phyloP scores from a whole-genome alignment of 768 basidiomycete species.

The Boletus tomentosulus region DNA sequence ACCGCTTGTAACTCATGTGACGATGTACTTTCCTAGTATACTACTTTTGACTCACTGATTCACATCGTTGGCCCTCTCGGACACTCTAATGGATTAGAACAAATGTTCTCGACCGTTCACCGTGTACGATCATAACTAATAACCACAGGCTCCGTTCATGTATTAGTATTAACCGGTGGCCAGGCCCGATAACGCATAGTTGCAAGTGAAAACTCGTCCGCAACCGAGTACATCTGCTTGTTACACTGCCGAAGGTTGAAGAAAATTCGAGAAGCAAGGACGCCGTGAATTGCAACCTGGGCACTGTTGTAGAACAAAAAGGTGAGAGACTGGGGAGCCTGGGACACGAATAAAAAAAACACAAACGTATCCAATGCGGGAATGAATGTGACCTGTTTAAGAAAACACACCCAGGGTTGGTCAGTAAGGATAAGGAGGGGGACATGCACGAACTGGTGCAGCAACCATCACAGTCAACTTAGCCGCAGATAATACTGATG shows the following conservation, averaged over 20 bases:
- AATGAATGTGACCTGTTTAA: conserved; percentile 12
- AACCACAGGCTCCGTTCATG: background rate
- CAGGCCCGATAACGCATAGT: conserved; percentile 1
- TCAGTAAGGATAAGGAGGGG: background rate
- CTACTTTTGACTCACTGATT: background rate
- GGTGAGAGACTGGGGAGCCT: conserved; percentile 2
- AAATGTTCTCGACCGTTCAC: background rate
- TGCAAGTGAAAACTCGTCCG: background rate
- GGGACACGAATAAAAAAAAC: background rate
- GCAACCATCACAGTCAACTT: conserved; percentile 15
- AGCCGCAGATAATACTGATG: conserved; percentile 8
- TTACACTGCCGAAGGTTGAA: conserved; percentile 25
- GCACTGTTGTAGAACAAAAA: conserved; percentile 12
- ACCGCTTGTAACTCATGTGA: background rate
- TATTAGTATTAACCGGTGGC: background rate
- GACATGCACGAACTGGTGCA: conserved; percentile 16
- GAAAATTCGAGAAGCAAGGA: conserved; percentile 26
- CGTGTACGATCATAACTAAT: background rate
- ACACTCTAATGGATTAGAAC: background rate
- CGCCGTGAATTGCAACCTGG: conserved; percentile 25
- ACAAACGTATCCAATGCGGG: conserved; percentile 23
- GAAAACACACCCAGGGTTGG: background rate
- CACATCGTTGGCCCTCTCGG: background rate
- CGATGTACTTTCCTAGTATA: too few relatives aligned
- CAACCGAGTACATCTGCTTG: background rate